Conservation (phyloP, 1,139 yeast species). For the Ogataea hybrid region DNA sequence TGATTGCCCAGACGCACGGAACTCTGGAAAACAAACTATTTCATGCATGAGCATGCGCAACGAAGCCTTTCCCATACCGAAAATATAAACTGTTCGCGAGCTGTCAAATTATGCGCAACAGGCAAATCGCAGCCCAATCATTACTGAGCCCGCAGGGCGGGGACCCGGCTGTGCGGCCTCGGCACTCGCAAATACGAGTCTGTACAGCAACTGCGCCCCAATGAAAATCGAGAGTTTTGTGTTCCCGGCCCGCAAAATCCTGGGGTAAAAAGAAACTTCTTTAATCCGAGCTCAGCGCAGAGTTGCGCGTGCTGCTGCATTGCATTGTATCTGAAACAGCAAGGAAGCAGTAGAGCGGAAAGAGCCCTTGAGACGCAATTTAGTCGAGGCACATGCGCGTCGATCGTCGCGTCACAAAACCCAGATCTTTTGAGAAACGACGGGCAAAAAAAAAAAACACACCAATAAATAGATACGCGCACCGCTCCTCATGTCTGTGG, state of each 20-base stretch:
- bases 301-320: neutral
- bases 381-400: conserved; percentile 1
- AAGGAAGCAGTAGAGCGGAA: conserved; percentile 1
- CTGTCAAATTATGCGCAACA: neutral
- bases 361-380: neutral
- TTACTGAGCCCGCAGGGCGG: neutral
- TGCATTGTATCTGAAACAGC: conserved; percentile 3
- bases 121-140: neutral
- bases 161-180: neutral
- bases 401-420: conserved; percentile 1
- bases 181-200: neutral
- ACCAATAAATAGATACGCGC: neutral
- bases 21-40: neutral
- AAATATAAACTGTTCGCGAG: neutral
- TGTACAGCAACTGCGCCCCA: neutral
- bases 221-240: neutral
- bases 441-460: neutral
- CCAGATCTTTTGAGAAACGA: neutral
- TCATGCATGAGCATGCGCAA: neutral
- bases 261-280: neutral
- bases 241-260: neutral
- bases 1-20: neutral
- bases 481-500: conserved; percentile 2
- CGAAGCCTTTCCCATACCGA: neutral
- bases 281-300: neutral